phyloP scores from a whole-genome alignment of 208 protist genomes.

The Wallacemonas collosoma region DNA sequence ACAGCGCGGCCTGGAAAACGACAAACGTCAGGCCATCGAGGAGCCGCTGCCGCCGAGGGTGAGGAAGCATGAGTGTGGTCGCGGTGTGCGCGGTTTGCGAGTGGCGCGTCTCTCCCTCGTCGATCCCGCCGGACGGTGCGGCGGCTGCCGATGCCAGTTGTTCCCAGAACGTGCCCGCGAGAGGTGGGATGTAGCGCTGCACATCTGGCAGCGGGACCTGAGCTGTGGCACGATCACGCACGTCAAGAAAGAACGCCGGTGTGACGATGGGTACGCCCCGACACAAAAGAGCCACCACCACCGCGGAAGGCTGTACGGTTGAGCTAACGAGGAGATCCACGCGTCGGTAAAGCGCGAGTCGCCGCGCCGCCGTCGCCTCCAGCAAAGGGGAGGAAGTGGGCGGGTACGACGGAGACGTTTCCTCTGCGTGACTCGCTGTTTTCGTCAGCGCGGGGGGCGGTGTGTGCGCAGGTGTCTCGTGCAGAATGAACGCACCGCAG shows the following conservation, averaged over 20 bases:
- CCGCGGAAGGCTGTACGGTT: conserved; percentile 46
- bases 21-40: conserved; percentile 59
- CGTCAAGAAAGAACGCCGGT: conserved; percentile 53
- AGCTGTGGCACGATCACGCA: conserved; percentile 38
- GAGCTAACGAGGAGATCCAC: conserved; percentile 42
- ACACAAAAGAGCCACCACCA: conserved; percentile 63
- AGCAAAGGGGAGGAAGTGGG: neutral
- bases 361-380: neutral
- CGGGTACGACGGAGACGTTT: neutral
- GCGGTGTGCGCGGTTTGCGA: conserved; percentile 1
- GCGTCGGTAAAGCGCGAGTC: conserved; percentile 11
- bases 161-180: conserved; percentile 16
- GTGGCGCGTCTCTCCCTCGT: conserved; percentile 5
- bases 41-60: conserved; percentile 42
- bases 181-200: conserved; percentile 28
- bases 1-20: conserved; percentile 59
- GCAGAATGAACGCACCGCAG: conserved; percentile 50
- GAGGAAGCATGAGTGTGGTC: conserved; percentile 18
- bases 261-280: conserved; percentile 58
- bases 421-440: neutral
- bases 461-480: neutral
- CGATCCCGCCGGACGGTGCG: neutral
- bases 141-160: neutral
- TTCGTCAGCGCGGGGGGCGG: too few species aligned
- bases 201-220: conserved; percentile 56